Conservation (phyloP, 192 early-diverging fungal species). For the Entrophospora sp. region DNA sequence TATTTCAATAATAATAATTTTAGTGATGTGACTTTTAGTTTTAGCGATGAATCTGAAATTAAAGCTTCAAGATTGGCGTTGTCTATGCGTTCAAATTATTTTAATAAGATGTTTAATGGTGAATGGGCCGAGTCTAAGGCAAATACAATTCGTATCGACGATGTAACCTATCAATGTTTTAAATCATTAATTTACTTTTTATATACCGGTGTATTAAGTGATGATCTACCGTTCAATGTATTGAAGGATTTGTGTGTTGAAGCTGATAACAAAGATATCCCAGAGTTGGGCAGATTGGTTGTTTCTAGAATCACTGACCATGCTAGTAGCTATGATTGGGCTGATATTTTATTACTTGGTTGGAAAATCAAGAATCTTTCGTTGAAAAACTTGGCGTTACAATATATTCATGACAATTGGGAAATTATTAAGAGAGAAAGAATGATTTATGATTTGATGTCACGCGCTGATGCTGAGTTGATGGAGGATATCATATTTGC, state of each 20-base stretch:
- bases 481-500: too few species aligned
- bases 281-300: not conserved
- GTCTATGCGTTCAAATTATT: not conserved
- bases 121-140: not conserved
- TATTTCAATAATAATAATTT: not conserved
- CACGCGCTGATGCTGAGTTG: too few species aligned
- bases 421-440: too few species aligned
- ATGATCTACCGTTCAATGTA: not conserved
- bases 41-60: not conserved
- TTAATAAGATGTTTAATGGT: not conserved
- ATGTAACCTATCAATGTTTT: not conserved
- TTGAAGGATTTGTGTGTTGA: not conserved
- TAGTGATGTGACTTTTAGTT: not conserved
- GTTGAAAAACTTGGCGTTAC: not conserved
- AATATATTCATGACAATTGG: too few species aligned
- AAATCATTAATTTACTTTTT: not conserved
- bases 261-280: not conserved
- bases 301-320: not conserved
- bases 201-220: not conserved
- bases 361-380: not conserved
- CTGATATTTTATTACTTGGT: not conserved
- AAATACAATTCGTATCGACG: not conserved
- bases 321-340: not conserved
- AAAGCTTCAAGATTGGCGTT: not conserved
- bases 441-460: too few species aligned